Base-by-base conservation (phyloP, 768 basidiomycete genomes). In the Obba rivulosa region DNA sequence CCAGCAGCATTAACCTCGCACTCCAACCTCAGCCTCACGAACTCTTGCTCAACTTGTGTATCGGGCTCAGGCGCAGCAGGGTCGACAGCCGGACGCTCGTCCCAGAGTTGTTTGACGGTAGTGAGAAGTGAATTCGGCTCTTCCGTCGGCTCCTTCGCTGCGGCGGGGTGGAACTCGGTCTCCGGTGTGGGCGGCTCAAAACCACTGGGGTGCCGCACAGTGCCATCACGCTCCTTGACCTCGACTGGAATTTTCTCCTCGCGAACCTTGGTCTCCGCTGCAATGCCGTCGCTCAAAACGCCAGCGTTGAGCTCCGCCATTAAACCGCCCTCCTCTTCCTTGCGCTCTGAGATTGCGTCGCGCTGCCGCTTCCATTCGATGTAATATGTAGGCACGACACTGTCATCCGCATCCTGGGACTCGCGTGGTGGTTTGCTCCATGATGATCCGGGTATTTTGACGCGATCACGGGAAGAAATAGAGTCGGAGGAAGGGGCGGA, bases 211-310 rank as follows among this genome's bases (percentile, higher is more conserved):
- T 73, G 72, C 34, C 61, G 60, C 35, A 72, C 56, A 1, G 55
- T 66, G 20, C 74, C 74, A 43, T 75, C 72, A 24, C 23, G 10
- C 21, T 64, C 60, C 25, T 60, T 54, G 0, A 73, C 62, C 54
- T 75, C 74, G 20, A 70, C 71, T 1, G 74, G 74, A 5, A 75
- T 63, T 59, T 75, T 75, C 52, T 68, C 66, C 4, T 59, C 56
- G 1, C 57, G 49, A 3, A 48, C 49, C 16, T 53, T 53, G 13
- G 62, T 63, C 48, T 58, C 45, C 18, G 62, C 62, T 14, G 62
- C 59, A 31, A 63, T 48, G 20, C 59, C 62, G 13, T 63, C 62
- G 50, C 58, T 59, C 22, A 63, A 53, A 44, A 63, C 59, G 31
- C 62, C 62, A 3, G 59, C 62, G 47, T 52, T 55, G 28, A 63